Evolutionary conservation across 2,329 filamentous ascomycete species (phyloP), one percentile per base, ranked within the genome.

Genomic region (Phoma sp.): DNA sequence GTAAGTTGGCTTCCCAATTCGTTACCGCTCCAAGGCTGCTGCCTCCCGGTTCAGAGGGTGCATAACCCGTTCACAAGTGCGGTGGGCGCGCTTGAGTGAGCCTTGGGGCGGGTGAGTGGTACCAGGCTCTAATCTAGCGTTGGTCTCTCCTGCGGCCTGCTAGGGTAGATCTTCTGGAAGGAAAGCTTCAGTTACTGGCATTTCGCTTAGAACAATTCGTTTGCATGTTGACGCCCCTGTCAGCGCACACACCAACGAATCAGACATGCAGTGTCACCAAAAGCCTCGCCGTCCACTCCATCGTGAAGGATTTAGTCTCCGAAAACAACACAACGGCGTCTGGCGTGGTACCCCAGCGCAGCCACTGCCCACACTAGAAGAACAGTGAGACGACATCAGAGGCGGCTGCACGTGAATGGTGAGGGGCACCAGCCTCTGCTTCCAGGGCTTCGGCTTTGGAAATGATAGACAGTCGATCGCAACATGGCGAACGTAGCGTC

Each of bases 61-160:
- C 69, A 71, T 69, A 69, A 71, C 42, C 58, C 61, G 46, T 71
- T 67, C 68, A 69, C 68, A 72, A 71, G 56, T 69, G 68, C 63
- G 53, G 64, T 68, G 66, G 67, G 60, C 49, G 60, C 49, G 61
- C 60, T 64, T 61, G 57, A 69, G 65, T 73, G 68, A 69, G 70
- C 69, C 69, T 70, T 66, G 68, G 66, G 59, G 59, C 60, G 58
- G 61, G 58, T 64, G 51, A 69, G 69, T 62, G 61, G 45, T 56
- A 62, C 61, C 62, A 67, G 66, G 61, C 63, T 56, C 57, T 61
- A 54, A 52, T 55, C 59, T 68, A 70, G 65, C 62, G 58, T 50
- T 66, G 64, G 59, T 42, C 61, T 60, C 56, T 55, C 42, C 60
- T 61, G 62, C 60, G 65, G 61, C 59, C 58, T 59, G 57, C 60